phyloP scores from a whole-genome alignment of 257 asterid species.

The Gentiana dahurica region DNA sequence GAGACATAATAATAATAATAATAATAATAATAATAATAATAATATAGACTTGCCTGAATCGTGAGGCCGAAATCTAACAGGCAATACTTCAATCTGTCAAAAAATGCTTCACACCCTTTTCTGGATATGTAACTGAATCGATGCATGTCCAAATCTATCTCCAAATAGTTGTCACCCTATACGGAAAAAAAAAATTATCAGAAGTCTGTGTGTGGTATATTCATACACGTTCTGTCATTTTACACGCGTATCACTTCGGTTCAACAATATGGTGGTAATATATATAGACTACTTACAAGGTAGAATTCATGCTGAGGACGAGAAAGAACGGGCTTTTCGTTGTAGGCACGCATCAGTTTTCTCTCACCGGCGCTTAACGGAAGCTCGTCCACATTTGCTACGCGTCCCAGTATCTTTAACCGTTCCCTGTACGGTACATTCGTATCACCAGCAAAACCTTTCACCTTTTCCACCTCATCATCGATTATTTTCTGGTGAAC shows the following conservation, averaged over 20 bases:
- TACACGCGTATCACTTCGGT: background rate
- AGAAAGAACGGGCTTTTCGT: conserved; percentile 95
- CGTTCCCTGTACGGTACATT: conserved; percentile 71
- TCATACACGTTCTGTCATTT: background rate
- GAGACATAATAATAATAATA: too few species aligned
- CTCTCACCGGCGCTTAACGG: conserved; percentile 85
- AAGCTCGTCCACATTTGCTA: conserved; percentile 77
- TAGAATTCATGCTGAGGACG: conserved; percentile 95
- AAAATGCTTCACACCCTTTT: conserved; percentile 70
- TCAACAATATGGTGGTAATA: too few species aligned
- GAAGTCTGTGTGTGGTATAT: background rate
- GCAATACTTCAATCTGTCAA: conserved; percentile 73
- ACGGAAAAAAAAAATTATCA: conserved; percentile 3
- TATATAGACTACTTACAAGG: conserved; percentile 23
- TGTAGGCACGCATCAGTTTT: conserved; percentile 89
- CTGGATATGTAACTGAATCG: conserved; percentile 85
- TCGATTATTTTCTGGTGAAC: conserved; percentile 56
- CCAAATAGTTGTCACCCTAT: conserved; percentile 86
- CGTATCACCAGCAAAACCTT: conserved; percentile 68
- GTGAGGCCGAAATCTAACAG: conserved; percentile 84
- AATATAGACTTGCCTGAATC: conserved; percentile 59
- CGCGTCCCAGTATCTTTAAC: conserved; percentile 86
- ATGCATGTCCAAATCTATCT: conserved; percentile 95
- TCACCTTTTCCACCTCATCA: conserved; percentile 72
- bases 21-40: too few species aligned